A percentile compares a stretch with the other conserved stretches of the same genome.
Conservation (phyloP, 495 filamentous ascomycete genomes). For the Viridothelium virens region DNA sequence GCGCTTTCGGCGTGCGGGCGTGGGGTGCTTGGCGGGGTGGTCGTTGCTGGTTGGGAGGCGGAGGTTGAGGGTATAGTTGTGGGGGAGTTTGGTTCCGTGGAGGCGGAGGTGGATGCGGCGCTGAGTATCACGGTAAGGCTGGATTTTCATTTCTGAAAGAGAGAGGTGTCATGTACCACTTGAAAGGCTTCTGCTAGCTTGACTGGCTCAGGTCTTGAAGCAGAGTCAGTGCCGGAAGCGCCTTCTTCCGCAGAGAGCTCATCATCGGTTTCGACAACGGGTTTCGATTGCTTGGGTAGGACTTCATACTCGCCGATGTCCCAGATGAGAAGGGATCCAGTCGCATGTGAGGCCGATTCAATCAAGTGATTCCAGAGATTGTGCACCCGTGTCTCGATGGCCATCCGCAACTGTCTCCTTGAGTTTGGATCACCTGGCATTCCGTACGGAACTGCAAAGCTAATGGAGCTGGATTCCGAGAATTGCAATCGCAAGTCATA, state of each 20-base stretch:
- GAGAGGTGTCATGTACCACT: background rate
- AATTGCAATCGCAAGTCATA: slow-evolving; percentile 61
- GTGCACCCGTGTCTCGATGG: slow-evolving; percentile 60
- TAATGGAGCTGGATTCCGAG: slow-evolving; percentile 53
- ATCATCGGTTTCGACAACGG: slow-evolving; percentile 40
- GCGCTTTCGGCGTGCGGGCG: slow-evolving; percentile 20
- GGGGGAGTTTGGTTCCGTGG: slow-evolving; percentile 51
- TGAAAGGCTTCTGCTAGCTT: background rate
- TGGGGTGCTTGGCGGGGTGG: slow-evolving; percentile 18
- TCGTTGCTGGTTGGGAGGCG: slow-evolving; percentile 48
- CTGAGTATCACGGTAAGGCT: slow-evolving; percentile 46
- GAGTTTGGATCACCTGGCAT: slow-evolving; percentile 57
- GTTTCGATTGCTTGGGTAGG: slow-evolving; percentile 35
- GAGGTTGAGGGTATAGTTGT: slow-evolving; percentile 49
- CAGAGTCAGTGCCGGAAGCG: background rate
- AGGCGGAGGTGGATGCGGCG: slow-evolving; percentile 57
- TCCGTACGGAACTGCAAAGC: slow-evolving; percentile 61
- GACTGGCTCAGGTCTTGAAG: background rate
- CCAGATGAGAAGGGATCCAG: slow-evolving; percentile 62
- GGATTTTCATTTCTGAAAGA: slow-evolving; percentile 29
- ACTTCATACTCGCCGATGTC: slow-evolving; percentile 60
- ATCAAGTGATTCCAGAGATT: slow-evolving; percentile 63
- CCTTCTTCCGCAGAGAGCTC: slow-evolving; percentile 33
- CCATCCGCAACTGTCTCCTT: slow-evolving; percentile 49
- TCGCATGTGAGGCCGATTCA: slow-evolving; percentile 51